Conservation (phyloP, 176 grass and related monocot species). For the Ampelocalamus luodianensis region DNA sequence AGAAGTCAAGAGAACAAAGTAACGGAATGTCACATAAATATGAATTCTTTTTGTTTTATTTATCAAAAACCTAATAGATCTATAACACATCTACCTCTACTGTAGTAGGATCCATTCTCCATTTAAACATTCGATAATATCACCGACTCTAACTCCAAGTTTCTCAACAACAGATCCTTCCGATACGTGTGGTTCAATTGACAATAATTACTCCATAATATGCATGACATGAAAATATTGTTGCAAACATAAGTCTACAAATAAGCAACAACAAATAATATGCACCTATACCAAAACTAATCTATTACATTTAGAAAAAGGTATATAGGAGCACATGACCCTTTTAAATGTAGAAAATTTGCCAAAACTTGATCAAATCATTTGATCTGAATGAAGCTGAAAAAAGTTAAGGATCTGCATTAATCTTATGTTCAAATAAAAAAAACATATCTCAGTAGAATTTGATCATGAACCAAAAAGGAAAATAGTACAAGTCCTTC, state of each 20-base stretch:
- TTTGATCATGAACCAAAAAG: too few species aligned
- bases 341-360: background rate
- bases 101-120: background rate
- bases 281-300: background rate
- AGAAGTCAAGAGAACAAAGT: background rate
- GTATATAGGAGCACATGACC: background rate
- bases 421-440: too few species aligned
- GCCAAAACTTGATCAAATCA: background rate
- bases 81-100: background rate
- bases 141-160: background rate
- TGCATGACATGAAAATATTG: too few species aligned
- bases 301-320: background rate
- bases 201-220: background rate
- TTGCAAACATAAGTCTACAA: background rate
- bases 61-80: background rate
- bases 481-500: too few species aligned
- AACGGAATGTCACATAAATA: background rate
- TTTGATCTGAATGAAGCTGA: too few species aligned
- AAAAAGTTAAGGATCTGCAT: too few species aligned
- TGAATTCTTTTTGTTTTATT: background rate
- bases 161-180: background rate
- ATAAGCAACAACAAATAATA: too few species aligned
- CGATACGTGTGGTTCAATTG: background rate
- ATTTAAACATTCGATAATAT: constrained; percentile 4
- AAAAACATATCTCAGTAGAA: too few species aligned